Evolutionary conservation across 2,329 filamentous ascomycete genomes (phyloP).

Genomic region (Periglandula ipomoeae): DNA sequence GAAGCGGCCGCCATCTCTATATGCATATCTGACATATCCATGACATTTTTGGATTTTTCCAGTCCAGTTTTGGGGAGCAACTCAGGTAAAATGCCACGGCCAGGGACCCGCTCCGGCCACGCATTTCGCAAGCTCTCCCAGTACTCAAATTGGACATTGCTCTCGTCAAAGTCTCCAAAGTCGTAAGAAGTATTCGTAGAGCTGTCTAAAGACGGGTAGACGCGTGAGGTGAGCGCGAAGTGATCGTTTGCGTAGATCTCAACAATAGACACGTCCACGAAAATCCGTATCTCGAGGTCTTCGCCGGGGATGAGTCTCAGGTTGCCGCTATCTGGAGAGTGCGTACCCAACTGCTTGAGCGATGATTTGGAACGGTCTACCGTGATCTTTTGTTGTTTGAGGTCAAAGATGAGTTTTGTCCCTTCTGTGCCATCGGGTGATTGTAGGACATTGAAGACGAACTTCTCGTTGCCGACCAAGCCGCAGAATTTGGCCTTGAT

Average conservation of each 20-base stretch:
- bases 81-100: conserved; percentile 4
- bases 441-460: conserved; percentile 6
- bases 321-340: not conserved
- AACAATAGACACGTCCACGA: conserved; percentile 15
- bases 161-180: conserved; percentile 3
- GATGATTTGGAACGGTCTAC: conserved; percentile 13
- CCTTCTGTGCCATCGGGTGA: conserved; percentile 8
- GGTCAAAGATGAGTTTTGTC: conserved; percentile 12
- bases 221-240: conserved; percentile 14
- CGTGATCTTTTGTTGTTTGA: conserved; percentile 9
- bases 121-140: conserved; percentile 5
- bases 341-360: conserved; percentile 6
- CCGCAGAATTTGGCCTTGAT: conserved; percentile 4
- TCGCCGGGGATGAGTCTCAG: conserved; percentile 10
- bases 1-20: conserved; percentile 2
- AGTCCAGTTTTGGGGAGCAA: not conserved
- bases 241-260: conserved; percentile 15
- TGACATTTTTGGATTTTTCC: not conserved
- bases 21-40: not conserved
- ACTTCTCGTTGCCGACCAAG: conserved; percentile 4
- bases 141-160: conserved; percentile 2
- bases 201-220: conserved; percentile 12
- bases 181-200: conserved; percentile 1
- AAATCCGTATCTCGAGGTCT: conserved; percentile 12
- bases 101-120: conserved; percentile 5